A percentile compares a stretch with the other conserved stretches of the same genome.
Conservation (phyloP, 305 asterid species). For the Fraxinus angustifolia region DNA sequence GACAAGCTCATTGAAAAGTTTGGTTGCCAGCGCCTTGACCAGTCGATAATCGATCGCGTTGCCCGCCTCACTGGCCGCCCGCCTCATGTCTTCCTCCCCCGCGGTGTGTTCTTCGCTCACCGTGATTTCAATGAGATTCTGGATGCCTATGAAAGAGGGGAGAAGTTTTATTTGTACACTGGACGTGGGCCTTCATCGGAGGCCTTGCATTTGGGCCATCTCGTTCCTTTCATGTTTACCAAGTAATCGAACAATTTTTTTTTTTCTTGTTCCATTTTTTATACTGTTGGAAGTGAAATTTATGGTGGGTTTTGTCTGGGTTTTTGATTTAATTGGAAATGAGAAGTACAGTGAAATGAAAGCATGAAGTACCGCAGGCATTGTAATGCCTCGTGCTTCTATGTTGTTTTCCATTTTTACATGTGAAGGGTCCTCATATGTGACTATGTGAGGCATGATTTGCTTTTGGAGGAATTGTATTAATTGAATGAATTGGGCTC, state of each 20-base stretch:
- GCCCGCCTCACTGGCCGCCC: conserved; percentile 65
- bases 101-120: conserved; percentile 92
- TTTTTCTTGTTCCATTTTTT: background rate
- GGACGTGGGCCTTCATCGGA: conserved; percentile 99
- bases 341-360: background rate
- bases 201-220: conserved; percentile 94
- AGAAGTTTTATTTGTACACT: conserved; percentile 79
- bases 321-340: background rate
- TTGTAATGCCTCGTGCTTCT: background rate
- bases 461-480: background rate
- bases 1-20: conserved; percentile 81
- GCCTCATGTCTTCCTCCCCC: conserved; percentile 93
- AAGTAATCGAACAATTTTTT: conserved; percentile 40
- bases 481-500: background rate
- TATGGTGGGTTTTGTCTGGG: background rate
- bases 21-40: conserved; percentile 87
- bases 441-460: background rate
- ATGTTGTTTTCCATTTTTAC: background rate
- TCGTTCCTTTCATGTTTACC: conserved; percentile 93
- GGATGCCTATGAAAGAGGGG: conserved; percentile 77
- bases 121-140: conserved; percentile 70
- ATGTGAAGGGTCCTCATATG: background rate
- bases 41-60: conserved; percentile 64
- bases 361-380: background rate
- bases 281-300: background rate